Conservation (phyloP, 164 flowering plant genomes). For the Sextonia rubra region DNA sequence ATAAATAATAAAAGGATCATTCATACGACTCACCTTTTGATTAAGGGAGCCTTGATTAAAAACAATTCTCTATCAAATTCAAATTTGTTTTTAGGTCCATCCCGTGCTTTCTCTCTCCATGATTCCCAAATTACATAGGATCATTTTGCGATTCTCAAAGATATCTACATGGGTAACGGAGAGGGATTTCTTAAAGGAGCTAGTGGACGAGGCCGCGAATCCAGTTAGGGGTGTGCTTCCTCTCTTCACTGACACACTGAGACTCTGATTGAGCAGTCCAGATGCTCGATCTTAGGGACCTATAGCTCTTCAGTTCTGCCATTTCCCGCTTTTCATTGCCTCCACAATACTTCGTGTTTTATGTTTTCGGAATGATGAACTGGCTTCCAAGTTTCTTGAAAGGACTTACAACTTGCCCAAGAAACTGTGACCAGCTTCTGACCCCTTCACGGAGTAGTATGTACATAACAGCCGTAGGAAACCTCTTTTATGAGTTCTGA, state of each 20-base stretch:
- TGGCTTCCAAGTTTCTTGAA: constrained; percentile 71
- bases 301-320: constrained; percentile 51
- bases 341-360: constrained; percentile 69
- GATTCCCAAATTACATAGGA: constrained; percentile 64
- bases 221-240: constrained; percentile 47
- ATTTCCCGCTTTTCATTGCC: constrained; percentile 70
- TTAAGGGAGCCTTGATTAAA: too few relatives aligned
- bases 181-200: constrained; percentile 76
- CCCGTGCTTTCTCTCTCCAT: constrained; percentile 52
- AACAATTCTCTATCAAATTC: too few relatives aligned
- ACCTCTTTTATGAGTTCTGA: too few relatives aligned
- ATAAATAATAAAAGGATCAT: too few relatives aligned
- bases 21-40: too few relatives aligned
- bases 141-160: constrained; percentile 64
- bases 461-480: too few relatives aligned
- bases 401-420: constrained; percentile 69
- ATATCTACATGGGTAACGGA: constrained; percentile 71
- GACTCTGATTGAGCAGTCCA: constrained; percentile 52
- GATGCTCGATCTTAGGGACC: constrained; percentile 18
- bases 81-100: too few relatives aligned
- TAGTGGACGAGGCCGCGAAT: constrained; percentile 53
- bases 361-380: constrained; percentile 66
- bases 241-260: constrained; percentile 43
- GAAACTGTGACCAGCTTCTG: constrained; percentile 33
- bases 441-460: background rate